Evolutionary conservation across 2,329 filamentous ascomycete species (phyloP).

Genomic region (Trichoderma asperellum): DNA sequence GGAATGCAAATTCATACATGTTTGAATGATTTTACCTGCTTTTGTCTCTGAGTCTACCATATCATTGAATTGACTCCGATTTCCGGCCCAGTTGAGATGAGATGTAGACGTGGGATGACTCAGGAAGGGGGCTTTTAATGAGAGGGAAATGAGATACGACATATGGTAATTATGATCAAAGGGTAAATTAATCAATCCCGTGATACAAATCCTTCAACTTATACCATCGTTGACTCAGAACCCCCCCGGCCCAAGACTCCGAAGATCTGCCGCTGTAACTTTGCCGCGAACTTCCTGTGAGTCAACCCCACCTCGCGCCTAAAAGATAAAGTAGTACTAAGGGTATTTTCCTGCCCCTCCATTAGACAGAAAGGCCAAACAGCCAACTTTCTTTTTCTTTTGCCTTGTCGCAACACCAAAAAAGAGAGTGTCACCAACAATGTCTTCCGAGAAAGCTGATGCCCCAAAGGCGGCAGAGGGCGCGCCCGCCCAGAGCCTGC

Average conservation of each 20-base stretch:
- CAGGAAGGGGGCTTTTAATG: background rate
- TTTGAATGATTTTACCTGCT: background rate
- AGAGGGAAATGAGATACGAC: background rate
- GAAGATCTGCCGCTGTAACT: slow-evolving; percentile 36
- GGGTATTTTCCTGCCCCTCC: slow-evolving; percentile 40
- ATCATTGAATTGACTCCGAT: slow-evolving; percentile 3
- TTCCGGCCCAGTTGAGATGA: slow-evolving; percentile 5
- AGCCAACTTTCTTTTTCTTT: slow-evolving; percentile 34
- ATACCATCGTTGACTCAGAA: background rate
- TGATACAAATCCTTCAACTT: background rate
- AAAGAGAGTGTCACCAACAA: slow-evolving; percentile 33
- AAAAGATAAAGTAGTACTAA: slow-evolving; percentile 24
- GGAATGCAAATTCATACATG: background rate
- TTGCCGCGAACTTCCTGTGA: slow-evolving; percentile 34
- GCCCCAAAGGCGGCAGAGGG: slow-evolving; percentile 42
- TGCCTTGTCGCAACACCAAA: slow-evolving; percentile 33
- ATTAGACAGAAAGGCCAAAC: slow-evolving; percentile 32
- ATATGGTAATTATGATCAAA: background rate
- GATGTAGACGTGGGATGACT: slow-evolving; percentile 1
- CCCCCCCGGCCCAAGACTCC: slow-evolving; percentile 22
- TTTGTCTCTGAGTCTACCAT: background rate
- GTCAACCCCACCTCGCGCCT: slow-evolving; percentile 43
- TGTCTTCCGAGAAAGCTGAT: slow-evolving; percentile 47
- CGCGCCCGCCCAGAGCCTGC: slow-evolving; percentile 41
- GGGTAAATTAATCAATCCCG: background rate